Evolutionary conservation across 139 green algal genomes (phyloP).

Genomic region (Pleodorina starrii): DNA sequence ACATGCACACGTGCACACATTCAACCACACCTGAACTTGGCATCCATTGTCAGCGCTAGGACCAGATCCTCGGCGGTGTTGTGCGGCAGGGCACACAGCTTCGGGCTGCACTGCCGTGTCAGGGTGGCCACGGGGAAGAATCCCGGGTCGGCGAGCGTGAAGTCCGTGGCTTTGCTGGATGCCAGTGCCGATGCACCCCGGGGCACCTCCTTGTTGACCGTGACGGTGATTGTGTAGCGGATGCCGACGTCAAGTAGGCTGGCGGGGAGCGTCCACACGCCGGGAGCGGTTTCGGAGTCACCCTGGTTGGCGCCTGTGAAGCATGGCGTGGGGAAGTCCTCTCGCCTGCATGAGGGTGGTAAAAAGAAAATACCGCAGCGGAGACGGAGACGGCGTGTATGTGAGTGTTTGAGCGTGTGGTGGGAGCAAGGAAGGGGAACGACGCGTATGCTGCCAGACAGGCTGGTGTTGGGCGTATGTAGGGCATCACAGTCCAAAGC

Average conservation of each 20-base stretch:
- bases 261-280: conserved; percentile 2
- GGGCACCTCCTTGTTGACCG: background rate
- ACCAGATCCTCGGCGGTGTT: background rate
- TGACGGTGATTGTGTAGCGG: conserved; percentile 9
- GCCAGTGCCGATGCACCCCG: background rate
- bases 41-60: background rate
- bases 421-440: too few species aligned
- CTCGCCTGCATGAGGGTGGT: background rate
- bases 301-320: background rate
- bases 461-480: too few species aligned
- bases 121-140: background rate
- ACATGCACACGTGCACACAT: too few species aligned
- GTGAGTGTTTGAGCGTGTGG: too few species aligned
- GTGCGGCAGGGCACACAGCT: background rate
- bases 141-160: background rate
- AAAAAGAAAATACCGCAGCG: too few species aligned
- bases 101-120: background rate
- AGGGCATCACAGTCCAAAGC: too few species aligned
- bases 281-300: background rate
- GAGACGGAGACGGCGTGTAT: too few species aligned
- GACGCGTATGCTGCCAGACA: too few species aligned
- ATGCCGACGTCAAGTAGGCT: background rate
- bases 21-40: background rate
- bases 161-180: background rate
- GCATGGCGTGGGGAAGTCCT: conserved; percentile 30